Evolutionary conservation across 2,329 filamentous ascomycete genomes (phyloP), one percentile per base, ranked within the genome.

Genomic region (Apiospora aurea): DNA sequence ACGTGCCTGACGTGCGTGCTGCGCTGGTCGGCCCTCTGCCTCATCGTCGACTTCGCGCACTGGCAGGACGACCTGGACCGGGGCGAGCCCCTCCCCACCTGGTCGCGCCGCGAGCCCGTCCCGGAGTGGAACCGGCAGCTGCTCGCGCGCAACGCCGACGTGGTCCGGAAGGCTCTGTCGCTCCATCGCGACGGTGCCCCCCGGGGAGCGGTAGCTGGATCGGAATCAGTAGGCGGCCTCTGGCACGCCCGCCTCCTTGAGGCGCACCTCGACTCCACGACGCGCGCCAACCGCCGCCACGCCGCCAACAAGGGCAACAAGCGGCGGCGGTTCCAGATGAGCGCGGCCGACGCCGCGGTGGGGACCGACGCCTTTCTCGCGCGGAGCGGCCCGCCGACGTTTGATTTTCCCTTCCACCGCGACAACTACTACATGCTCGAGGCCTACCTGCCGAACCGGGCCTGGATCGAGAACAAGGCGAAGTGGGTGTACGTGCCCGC

Each of bases 361-460:
- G 87, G 82, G 11, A 86, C 83, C 0, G 89, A 91, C 74, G 74
- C 72, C 0, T 91, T 90, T 71, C 78, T 91, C 16, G 81, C 83
- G 26, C 81, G 85, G 21, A 82, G 81, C 29, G 89, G 89, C 0
- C 88, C 87, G 4, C 82, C 83, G 0, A 86, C 85, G 0, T 76
- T 86, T 14, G 87, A 89, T 70, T 84, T 89, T 14, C 88, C 88
- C 0, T 89, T 83, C 71, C 83, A 87, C 69, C 81, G 89, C 29
- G 89, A 91, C 72, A 85, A 87, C 66, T 91, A 90, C 75, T 89
- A 91, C 76, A 85, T 87, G 81, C 82, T 91, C 41, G 83, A 90
- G 76, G 86, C 86, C 0, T 90, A 88, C 74, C 75, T 90, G 67
- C 89, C 89, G 0, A 87, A 87, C 73, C 82, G 89, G 29, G 84